A percentile compares a stretch with the other conserved stretches of the same genome.
These are phyloP conservation scores for Xylaria arbuscula DNA, from an alignment of 2,329 filamentous ascomycete species.

Conservation along the genomic window DNA sequence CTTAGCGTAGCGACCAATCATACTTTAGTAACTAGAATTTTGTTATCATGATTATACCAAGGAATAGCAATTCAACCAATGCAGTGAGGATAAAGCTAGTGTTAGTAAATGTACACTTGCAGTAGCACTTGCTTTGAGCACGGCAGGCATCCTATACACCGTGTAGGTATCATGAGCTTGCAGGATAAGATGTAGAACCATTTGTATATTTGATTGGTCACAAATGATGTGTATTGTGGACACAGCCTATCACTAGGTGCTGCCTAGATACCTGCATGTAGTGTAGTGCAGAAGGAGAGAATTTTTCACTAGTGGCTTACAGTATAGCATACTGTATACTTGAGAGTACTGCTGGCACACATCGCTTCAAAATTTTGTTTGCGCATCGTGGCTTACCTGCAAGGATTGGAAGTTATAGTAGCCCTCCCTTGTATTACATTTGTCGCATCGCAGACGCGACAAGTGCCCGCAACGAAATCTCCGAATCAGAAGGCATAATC, in stretches of 20 bases:
- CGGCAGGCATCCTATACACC: not conserved
- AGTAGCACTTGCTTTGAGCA: too few relatives aligned
- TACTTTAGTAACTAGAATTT: not conserved
- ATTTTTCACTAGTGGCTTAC: slow-evolving; percentile 19
- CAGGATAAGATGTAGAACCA: not conserved
- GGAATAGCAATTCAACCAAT: too few relatives aligned
- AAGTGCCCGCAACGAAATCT: slow-evolving; percentile 6
- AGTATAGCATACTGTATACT: slow-evolving; percentile 31
- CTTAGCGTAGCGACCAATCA: not conserved
- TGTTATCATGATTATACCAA: not conserved
- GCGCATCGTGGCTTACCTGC: slow-evolving; percentile 34
- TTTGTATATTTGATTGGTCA: slow-evolving; percentile 9
- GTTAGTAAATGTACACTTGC: not conserved
- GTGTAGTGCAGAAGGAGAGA: slow-evolving; percentile 1
- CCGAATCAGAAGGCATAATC: slow-evolving; percentile 1
- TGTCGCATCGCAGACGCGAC: slow-evolving; percentile 24
- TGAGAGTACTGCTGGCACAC: slow-evolving; percentile 23
- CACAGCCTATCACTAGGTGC: not conserved
- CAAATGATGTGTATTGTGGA: not conserved
- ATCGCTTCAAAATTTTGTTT: slow-evolving; percentile 32
- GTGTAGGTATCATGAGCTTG: not conserved
- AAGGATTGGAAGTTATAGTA: slow-evolving; percentile 33
- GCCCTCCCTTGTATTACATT: slow-evolving; percentile 30
- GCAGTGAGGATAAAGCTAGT: not conserved
- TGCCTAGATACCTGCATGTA: not conserved